Percentiles rank a stretch among this genome's conserved stretches.
Conservation (phyloP, 73 alveolate species). For the Paraurostyla sp. region DNA sequence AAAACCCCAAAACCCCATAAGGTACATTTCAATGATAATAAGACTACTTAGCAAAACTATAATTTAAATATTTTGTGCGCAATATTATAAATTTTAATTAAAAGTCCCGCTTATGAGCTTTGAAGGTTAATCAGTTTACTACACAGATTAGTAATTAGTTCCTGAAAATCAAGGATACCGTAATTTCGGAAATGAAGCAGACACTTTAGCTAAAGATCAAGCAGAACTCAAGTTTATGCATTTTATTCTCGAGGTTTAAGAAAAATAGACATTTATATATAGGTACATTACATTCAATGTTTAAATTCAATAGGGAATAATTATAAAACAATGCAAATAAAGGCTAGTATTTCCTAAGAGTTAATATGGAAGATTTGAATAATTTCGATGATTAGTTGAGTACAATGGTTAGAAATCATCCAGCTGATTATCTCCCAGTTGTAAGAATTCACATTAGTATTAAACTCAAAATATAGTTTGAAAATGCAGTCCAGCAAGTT, state of each 20-base stretch:
- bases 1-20: constrained; percentile 40
- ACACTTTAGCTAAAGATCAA: constrained; percentile 24
- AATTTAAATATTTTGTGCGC: constrained; percentile 11
- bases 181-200: constrained; percentile 30
- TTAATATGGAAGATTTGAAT: constrained; percentile 73
- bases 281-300: constrained; percentile 48
- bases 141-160: constrained; percentile 69
- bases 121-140: constrained; percentile 69
- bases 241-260: constrained; percentile 67
- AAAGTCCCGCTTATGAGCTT: constrained; percentile 65
- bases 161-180: background rate
- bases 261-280: constrained; percentile 66
- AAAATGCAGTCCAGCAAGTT: constrained; percentile 68
- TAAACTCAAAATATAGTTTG: constrained; percentile 65
- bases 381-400: constrained; percentile 66
- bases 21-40: background rate
- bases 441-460: constrained; percentile 52
- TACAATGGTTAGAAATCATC: constrained; percentile 58
- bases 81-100: constrained; percentile 9
- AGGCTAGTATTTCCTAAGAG: constrained; percentile 70
- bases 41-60: background rate
- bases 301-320: constrained; percentile 69
- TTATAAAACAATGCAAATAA: constrained; percentile 64
- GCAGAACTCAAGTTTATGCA: constrained; percentile 68
- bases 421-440: constrained; percentile 71